A percentile compares a stretch with the other conserved stretches of the same genome.
Conservation (phyloP, 768 basidiomycete species). For the Mycena haematopus region DNA sequence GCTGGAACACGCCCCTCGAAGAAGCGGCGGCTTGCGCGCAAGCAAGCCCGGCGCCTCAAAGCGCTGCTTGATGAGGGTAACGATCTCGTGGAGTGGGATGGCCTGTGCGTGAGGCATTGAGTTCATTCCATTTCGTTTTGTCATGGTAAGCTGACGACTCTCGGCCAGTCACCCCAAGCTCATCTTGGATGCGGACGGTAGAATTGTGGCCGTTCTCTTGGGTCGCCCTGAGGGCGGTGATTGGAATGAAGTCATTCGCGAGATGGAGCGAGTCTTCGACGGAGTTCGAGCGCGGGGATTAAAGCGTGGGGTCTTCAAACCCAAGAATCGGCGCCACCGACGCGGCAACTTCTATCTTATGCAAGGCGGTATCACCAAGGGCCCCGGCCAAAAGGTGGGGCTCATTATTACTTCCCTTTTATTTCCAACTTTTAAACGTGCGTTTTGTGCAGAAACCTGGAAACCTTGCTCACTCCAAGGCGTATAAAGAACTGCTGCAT, state of each 20-base stretch:
- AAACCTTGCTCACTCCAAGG: neutral
- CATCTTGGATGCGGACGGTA: neutral
- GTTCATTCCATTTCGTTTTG: no score
- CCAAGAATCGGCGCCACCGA: neutral
- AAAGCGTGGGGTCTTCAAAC: neutral
- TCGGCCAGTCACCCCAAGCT: neutral
- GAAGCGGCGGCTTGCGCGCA: no score
- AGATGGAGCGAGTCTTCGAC: neutral
- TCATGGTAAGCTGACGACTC: no score
- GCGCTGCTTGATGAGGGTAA: neutral
- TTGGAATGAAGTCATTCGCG: neutral
- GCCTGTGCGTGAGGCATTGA: neutral
- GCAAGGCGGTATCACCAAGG: neutral
- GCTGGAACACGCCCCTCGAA: no score
- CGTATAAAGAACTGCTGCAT: neutral
- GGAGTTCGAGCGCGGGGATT: neutral
- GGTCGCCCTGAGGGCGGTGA: neutral
- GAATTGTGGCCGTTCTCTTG: neutral
- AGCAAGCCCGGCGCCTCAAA: no score
- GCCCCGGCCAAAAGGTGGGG: neutral
- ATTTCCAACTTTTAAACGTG: no score
- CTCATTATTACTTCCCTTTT: no score
- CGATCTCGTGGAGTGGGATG: conserved; percentile 1
- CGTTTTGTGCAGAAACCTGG: neutral
- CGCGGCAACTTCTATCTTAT: neutral